A percentile compares a stretch with the other conserved stretches of the same genome.
Conservation (phyloP, 108 stramenopile species). For the Cylindrotheca fusiformis region DNA sequence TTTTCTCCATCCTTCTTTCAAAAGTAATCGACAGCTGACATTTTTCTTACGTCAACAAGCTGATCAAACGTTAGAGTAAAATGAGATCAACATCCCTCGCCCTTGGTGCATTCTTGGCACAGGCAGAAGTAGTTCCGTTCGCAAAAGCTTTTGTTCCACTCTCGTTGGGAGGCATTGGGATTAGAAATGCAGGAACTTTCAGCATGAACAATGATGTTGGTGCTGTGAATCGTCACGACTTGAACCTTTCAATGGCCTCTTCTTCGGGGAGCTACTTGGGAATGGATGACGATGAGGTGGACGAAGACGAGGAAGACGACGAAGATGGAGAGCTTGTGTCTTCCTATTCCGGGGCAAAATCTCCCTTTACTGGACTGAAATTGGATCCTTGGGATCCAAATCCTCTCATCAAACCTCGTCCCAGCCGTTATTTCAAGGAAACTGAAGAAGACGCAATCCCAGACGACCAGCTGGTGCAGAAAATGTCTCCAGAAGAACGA, state of each 20-base stretch:
- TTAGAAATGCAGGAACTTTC: not conserved
- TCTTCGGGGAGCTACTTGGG: slow-evolving; percentile 26
- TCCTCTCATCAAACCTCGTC: slow-evolving; percentile 80
- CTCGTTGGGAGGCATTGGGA: slow-evolving; percentile 1
- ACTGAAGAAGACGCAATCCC: slow-evolving; percentile 20
- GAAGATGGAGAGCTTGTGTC: slow-evolving; percentile 24
- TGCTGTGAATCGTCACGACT: not conserved
- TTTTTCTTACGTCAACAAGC: no score
- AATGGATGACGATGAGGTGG: slow-evolving; percentile 50
- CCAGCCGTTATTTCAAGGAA: slow-evolving; percentile 59
- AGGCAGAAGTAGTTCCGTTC: slow-evolving; percentile 19
- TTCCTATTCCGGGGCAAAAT: slow-evolving; percentile 29
- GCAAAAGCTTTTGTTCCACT: slow-evolving; percentile 30
- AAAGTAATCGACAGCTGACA: no score
- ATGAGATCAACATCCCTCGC: slow-evolving; percentile 14
- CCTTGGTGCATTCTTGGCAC: slow-evolving; percentile 21
- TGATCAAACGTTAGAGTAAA: no score
- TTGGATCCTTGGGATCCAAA: slow-evolving; percentile 78
- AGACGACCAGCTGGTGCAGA: slow-evolving; percentile 54
- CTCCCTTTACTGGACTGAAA: slow-evolving; percentile 54
- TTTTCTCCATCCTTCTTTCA: no score
- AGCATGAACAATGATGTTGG: not conserved
- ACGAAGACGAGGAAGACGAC: slow-evolving; percentile 48
- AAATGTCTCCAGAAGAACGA: slow-evolving; percentile 62
- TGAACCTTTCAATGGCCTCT: slow-evolving; percentile 6